Conservation (phyloP, 176 grass and related monocot species). For the Oryza rufipogon region DNA sequence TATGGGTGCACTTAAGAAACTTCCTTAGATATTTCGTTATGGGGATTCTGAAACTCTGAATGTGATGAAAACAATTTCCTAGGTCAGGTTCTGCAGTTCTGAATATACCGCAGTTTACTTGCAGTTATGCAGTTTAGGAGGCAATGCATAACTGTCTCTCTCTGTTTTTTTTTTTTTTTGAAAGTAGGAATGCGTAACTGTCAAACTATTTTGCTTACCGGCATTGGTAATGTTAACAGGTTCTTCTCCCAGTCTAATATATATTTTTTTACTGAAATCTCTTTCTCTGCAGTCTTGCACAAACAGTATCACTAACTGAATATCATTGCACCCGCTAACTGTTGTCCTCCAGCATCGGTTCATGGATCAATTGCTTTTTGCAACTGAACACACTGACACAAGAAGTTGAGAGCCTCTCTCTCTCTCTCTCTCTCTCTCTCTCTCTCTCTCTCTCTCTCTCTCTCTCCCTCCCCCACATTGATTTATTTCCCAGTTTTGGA, state of each 20-base stretch:
- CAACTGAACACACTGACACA: background rate
- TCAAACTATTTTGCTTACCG: background rate
- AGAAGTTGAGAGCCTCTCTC: background rate
- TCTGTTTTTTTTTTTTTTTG: background rate
- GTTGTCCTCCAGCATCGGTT: background rate
- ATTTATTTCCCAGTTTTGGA: background rate
- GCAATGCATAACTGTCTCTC: background rate
- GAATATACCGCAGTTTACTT: background rate
- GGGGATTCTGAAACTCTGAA: background rate
- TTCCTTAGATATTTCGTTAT: background rate
- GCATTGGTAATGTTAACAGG: background rate
- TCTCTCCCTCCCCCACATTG: background rate
- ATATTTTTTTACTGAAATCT: background rate
- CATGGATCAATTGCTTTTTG: background rate
- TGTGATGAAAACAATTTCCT: background rate
- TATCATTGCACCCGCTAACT: background rate
- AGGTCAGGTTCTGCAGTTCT: background rate
- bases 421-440: no score
- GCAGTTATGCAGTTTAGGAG: background rate
- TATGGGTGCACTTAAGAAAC: background rate
- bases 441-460: no score
- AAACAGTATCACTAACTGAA: background rate
- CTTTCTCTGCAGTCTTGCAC: background rate
- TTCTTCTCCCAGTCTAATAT: background rate
- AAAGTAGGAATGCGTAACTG: background rate